Evolutionary conservation across 306 rosid species (phyloP), one percentile per base, ranked within the genome.

Genomic region (Herpetospermum pedunculosum): DNA sequence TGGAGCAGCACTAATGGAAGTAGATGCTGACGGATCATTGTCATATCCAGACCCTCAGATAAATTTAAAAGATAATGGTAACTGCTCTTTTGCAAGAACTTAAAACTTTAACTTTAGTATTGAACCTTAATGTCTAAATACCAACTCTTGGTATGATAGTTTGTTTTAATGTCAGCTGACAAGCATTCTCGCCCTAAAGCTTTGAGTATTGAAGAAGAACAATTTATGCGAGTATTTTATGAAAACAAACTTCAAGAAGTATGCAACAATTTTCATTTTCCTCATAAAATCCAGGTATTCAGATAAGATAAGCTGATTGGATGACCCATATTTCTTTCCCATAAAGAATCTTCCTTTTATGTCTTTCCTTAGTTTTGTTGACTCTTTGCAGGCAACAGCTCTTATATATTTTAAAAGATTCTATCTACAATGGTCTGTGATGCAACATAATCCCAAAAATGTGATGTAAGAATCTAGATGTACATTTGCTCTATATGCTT

Each of bases 371-470:
- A 58, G 62, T 30, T 80, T 59, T 73, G 80, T 83, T 83, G 59
- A 50, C 78, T 55, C 70, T 84, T 75, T 78, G 76, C 90, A 94
- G 97, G 97, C 96, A 80, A 81, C 96, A 0, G 97, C 96, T 67
- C 97, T 94, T 65, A 84, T 94, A 68, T 94, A 89, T 85, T 94
- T 94, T 83, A 89, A 91, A 83, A 91, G 97, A 68, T 94, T 94
- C 86, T 94, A 85, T 84, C 83, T 94, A 67, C 96, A 87, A 35
- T 91, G 97, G 97, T 94, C 97, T 0, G 90, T 94, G 76, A 91
- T 91, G 99, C 96, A 91, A 80, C 99, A 94, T 77, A 87, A 89
- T 80, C 97, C 97, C 29, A 94, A 91, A 83, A 81, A 85, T 81
- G 83, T 94, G 60, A 91, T 94, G 99, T 91, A 94, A 84, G 95